A percentile compares a stretch with the other conserved stretches of the same genome.
phyloP scores from a whole-genome alignment of 805 yeast species.

The Lachancea kluyveri region DNA sequence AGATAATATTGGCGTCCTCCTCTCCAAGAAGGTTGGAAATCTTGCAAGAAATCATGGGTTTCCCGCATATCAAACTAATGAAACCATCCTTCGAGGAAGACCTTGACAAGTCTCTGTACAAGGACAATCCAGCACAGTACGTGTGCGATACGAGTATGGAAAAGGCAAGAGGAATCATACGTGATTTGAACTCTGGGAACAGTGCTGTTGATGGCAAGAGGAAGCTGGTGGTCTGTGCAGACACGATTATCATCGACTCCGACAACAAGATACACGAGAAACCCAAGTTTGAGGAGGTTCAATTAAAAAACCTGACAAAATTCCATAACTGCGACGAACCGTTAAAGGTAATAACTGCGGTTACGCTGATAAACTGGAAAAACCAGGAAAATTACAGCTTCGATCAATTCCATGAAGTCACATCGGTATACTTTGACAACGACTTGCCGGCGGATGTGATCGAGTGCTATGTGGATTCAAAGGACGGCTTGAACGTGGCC shows the following conservation, averaged over 20 bases:
- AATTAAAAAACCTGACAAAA: conserved; percentile 41
- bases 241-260: conserved; percentile 61
- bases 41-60: conserved; percentile 47
- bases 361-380: conserved; percentile 36
- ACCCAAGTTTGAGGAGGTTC: conserved; percentile 53
- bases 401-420: conserved; percentile 35
- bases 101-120: conserved; percentile 43
- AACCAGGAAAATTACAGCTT: conserved; percentile 7
- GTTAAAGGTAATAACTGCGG: conserved; percentile 49
- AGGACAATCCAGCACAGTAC: conserved; percentile 36
- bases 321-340: conserved; percentile 41
- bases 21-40: conserved; percentile 80
- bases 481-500: conserved; percentile 78
- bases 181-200: conserved; percentile 26
- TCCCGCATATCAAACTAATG: conserved; percentile 38
- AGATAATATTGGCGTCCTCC: conserved; percentile 68
- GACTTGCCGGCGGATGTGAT: conserved; percentile 49
- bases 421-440: conserved; percentile 37
- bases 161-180: conserved; percentile 61
- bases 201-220: conserved; percentile 4
- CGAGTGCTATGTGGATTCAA: conserved; percentile 54
- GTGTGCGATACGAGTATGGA: conserved; percentile 62
- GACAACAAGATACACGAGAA: conserved; percentile 68
- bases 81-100: conserved; percentile 76
- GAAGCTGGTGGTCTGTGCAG: conserved; percentile 56